phyloP scores from a whole-genome alignment of 179 eudicot species.

The Nepenthes alata region DNA sequence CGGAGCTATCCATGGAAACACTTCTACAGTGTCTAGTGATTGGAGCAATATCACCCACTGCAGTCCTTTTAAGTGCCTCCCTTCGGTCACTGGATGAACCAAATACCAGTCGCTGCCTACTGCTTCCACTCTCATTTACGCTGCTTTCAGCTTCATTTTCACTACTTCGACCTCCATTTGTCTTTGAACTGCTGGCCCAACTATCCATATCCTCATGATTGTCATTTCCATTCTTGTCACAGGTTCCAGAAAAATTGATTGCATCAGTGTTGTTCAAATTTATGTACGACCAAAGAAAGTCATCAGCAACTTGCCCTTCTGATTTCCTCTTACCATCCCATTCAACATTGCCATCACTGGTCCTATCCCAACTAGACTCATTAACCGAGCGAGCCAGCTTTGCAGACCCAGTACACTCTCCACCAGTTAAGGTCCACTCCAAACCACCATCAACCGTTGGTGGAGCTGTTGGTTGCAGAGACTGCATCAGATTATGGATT shows the following conservation, averaged over 20 bases:
- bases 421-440: slow-evolving; percentile 26
- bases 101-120: slow-evolving; percentile 21
- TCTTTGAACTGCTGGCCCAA: slow-evolving; percentile 72
- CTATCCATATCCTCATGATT: slow-evolving; percentile 69
- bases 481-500: slow-evolving; percentile 42
- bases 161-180: slow-evolving; percentile 83
- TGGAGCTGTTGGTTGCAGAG: slow-evolving; percentile 45
- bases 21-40: slow-evolving; percentile 68
- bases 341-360: slow-evolving; percentile 24
- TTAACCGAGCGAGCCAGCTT: slow-evolving; percentile 61
- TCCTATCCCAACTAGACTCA: slow-evolving; percentile 50
- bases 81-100: slow-evolving; percentile 20
- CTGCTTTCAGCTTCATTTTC: slow-evolving; percentile 85
- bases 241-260: slow-evolving; percentile 60
- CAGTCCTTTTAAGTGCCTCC: slow-evolving; percentile 59
- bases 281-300: slow-evolving; percentile 62
- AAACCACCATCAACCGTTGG: slow-evolving; percentile 25
- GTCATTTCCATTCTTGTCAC: slow-evolving; percentile 53
- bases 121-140: slow-evolving; percentile 52
- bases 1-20: slow-evolving; percentile 84
- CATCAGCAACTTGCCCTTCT: slow-evolving; percentile 68
- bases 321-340: slow-evolving; percentile 38
- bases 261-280: slow-evolving; percentile 66
- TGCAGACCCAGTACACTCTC: slow-evolving; percentile 29
- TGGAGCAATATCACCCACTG: slow-evolving; percentile 50